phyloP scores from a whole-genome alignment of 345 rosid genomes.

The Geranium brycei region DNA sequence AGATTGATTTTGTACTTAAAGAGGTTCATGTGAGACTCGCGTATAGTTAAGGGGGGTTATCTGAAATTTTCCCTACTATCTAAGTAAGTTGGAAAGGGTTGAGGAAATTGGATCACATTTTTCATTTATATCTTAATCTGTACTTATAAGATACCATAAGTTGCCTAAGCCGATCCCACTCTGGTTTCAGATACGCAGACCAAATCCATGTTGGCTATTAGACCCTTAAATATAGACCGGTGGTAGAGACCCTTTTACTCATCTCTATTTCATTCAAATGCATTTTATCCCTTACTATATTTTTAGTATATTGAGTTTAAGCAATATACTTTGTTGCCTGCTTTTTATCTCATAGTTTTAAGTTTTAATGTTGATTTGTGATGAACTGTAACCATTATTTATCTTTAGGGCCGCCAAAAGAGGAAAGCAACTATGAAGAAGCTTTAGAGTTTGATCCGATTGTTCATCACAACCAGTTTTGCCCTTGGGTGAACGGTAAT shows the following conservation, averaged over 20 bases:
- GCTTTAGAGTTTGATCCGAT: slow-evolving; percentile 79
- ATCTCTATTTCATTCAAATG: no score
- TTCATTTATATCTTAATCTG: no score
- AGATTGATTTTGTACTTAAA: no score
- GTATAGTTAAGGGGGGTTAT: no score
- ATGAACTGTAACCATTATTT: slow-evolving; percentile 6
- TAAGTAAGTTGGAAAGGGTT: no score
- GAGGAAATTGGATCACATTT: no score
- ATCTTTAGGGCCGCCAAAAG: slow-evolving; percentile 64
- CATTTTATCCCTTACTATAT: no score
- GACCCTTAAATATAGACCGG: background rate
- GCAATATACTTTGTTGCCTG: background rate
- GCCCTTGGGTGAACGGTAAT: slow-evolving; percentile 98
- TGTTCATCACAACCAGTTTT: slow-evolving; percentile 73
- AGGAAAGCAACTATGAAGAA: slow-evolving; percentile 79
- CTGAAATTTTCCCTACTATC: no score
- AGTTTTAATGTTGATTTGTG: background rate
- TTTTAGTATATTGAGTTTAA: background rate
- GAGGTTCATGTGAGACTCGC: no score
- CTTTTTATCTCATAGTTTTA: no score
- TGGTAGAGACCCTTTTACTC: background rate
- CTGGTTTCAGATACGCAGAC: background rate
- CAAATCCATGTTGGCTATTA: background rate
- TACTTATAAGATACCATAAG: no score
- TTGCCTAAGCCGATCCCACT: background rate